These are phyloP conservation scores for Rhynchosporium graminicola DNA, from an alignment of 2,329 filamentous ascomycete genomes.

Conservation along the genomic window DNA sequence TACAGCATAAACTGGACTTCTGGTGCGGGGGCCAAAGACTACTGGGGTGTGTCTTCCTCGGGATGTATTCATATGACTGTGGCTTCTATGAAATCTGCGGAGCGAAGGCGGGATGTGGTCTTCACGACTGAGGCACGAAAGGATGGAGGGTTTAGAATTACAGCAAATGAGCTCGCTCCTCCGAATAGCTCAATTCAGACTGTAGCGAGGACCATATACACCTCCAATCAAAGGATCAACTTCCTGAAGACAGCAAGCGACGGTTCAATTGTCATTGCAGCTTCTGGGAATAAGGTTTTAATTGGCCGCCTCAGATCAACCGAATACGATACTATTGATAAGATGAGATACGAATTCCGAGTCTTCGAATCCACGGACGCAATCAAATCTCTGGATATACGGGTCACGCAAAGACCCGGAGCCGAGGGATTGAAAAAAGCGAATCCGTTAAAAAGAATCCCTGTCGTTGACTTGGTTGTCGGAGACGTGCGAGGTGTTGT, in stretches of 20 bases:
- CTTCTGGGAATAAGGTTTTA: conserved; percentile 55
- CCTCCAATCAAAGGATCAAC: conserved; percentile 44
- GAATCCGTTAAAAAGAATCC: conserved; percentile 36
- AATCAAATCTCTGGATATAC: conserved; percentile 67
- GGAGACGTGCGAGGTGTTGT: conserved; percentile 78
- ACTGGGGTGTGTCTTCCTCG: conserved; percentile 43
- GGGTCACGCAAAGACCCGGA: conserved; percentile 42
- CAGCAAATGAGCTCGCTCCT: conserved; percentile 41
- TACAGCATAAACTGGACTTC: conserved; percentile 61
- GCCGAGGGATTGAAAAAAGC: conserved; percentile 34
- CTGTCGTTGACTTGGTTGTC: conserved; percentile 71
- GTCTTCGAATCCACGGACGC: conserved; percentile 61
- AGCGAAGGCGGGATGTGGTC: conserved; percentile 40
- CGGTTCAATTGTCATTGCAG: conserved; percentile 60
- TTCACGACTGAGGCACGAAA: conserved; percentile 40
- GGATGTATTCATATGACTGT: conserved; percentile 42
- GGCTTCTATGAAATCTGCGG: conserved; percentile 40
- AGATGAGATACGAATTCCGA: conserved; percentile 57
- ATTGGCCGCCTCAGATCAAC: conserved; percentile 54
- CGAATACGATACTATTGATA: conserved; percentile 42
- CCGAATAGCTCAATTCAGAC: conserved; percentile 36
- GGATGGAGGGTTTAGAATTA: conserved; percentile 39
- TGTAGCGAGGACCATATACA: conserved; percentile 45
- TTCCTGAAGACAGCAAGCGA: conserved; percentile 53
- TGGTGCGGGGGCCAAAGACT: conserved; percentile 46